A percentile compares a stretch with the other conserved stretches of the same genome.
Evolutionary conservation across 2,329 filamentous ascomycete species (phyloP).

Genomic region (Fusarium longipes): DNA sequence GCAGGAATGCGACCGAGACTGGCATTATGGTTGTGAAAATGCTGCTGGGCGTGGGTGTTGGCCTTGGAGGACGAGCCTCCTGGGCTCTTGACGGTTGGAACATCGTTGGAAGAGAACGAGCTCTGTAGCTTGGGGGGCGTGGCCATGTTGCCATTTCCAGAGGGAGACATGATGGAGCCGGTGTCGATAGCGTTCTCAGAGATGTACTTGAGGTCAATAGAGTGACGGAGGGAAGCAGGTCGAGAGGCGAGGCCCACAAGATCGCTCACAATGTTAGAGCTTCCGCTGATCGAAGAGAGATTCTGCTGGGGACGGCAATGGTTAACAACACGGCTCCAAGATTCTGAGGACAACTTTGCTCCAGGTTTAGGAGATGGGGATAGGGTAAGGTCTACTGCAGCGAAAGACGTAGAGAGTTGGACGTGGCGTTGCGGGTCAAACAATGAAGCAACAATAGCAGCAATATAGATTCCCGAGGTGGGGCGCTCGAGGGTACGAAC

Average conservation of each 20-base stretch:
- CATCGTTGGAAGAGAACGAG: constrained; percentile 90
- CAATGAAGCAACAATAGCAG: constrained; percentile 39
- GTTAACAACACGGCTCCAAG: constrained; percentile 70
- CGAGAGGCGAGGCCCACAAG: constrained; percentile 60
- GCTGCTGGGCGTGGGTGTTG: constrained; percentile 71
- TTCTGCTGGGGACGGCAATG: constrained; percentile 76
- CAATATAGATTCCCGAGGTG: constrained; percentile 18
- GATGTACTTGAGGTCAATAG: constrained; percentile 66
- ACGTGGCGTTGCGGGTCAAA: constrained; percentile 51
- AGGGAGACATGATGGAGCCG: constrained; percentile 57
- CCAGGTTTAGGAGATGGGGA: constrained; percentile 75
- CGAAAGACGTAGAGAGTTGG: constrained; percentile 83
- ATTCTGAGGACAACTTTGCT: constrained; percentile 53
- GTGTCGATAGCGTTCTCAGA: constrained; percentile 58
- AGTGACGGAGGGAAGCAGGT: constrained; percentile 65
- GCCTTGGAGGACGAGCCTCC: constrained; percentile 62
- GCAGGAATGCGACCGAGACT: constrained; percentile 83
- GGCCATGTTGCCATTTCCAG: constrained; percentile 64
- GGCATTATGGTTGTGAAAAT: constrained; percentile 81
- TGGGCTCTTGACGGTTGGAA: constrained; percentile 83
- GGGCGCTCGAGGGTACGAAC: constrained; percentile 5
- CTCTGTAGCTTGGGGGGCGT: constrained; percentile 81
- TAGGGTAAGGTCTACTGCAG: constrained; percentile 82
- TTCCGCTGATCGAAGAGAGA: constrained; percentile 60
- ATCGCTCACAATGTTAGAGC: constrained; percentile 58